Percentiles rank a stretch among this genome's conserved stretches.
phyloP scores from a whole-genome alignment of 768 basidiomycete genomes.

The Lentinula raphanica region DNA sequence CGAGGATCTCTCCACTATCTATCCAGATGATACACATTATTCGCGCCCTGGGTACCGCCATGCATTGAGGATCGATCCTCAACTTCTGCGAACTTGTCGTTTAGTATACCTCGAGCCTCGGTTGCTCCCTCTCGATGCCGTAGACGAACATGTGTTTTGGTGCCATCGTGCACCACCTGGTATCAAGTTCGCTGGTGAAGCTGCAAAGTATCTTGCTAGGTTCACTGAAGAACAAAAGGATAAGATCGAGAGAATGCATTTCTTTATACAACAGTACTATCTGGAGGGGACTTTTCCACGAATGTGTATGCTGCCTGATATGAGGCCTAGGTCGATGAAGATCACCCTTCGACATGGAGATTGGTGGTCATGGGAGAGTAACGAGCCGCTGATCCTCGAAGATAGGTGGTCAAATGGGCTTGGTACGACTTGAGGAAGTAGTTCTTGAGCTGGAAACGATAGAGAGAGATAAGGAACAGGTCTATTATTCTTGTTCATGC shows the following conservation, averaged over 20 bases:
- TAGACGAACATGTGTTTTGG: constrained; percentile 20
- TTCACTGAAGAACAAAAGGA: constrained; percentile 15
- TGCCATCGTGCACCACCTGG: constrained; percentile 7
- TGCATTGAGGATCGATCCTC: constrained; percentile 11
- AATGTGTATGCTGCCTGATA: background rate
- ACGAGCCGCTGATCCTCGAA: constrained; percentile 10
- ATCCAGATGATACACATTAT: constrained; percentile 13
- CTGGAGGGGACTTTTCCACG: constrained; percentile 10
- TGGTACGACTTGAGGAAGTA: constrained; percentile 13
- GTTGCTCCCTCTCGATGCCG: constrained; percentile 14
- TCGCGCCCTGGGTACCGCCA: constrained; percentile 17
- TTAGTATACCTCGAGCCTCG: constrained; percentile 19
- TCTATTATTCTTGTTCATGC: background rate
- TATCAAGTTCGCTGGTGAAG: background rate
- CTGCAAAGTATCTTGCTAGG: constrained; percentile 9
- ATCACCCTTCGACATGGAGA: constrained; percentile 18
- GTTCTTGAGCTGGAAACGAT: constrained; percentile 21
- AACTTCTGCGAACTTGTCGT: constrained; percentile 17
- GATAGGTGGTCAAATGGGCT: constrained; percentile 12
- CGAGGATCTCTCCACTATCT: constrained; percentile 12
- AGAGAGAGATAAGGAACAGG: constrained; percentile 17
- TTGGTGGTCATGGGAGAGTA: constrained; percentile 22
- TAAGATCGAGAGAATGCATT: constrained; percentile 13
- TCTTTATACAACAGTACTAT: constrained; percentile 18
- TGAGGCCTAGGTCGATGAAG: constrained; percentile 9